A percentile compares a stretch with the other conserved stretches of the same genome.
These are phyloP conservation scores for Dacryopinax spathularia DNA, from an alignment of 768 basidiomycete genomes.

Conservation along the genomic window DNA sequence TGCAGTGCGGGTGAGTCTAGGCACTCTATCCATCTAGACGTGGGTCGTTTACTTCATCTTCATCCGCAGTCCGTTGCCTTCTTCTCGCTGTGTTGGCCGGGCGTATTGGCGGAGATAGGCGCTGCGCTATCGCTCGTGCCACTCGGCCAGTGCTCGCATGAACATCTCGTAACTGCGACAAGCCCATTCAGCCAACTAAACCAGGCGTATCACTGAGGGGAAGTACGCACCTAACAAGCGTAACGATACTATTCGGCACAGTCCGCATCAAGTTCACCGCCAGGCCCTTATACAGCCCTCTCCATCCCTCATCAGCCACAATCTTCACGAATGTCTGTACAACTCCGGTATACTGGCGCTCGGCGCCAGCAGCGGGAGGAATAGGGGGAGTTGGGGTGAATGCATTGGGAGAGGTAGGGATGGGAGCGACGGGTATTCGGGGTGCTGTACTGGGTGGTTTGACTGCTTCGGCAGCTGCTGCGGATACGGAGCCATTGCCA, in stretches of 20 bases:
- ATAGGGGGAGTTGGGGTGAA: not conserved
- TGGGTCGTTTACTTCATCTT: no score
- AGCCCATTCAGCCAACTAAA: not conserved
- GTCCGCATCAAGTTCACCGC: conserved; percentile 90
- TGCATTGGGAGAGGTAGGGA: conserved; percentile 19
- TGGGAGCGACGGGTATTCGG: conserved; percentile 41
- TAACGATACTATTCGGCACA: conserved; percentile 91
- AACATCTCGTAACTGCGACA: not conserved
- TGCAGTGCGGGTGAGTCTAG: no score
- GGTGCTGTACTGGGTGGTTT: conserved; percentile 32
- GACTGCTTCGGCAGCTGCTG: conserved; percentile 48
- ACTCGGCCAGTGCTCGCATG: not conserved
- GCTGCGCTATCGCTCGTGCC: not conserved
- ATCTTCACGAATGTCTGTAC: conserved; percentile 60
- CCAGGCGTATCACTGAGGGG: not conserved
- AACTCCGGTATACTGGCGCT: conserved; percentile 37
- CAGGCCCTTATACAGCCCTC: conserved; percentile 79
- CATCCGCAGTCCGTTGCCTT: not conserved
- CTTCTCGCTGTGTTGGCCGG: not conserved
- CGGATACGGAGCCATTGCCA: not conserved
- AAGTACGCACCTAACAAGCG: conserved; percentile 76
- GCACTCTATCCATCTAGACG: no score
- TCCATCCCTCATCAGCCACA: conserved; percentile 70
- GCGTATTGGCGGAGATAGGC: not conserved
- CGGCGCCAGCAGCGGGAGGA: not conserved